These are phyloP conservation scores for Laburnicola sp. DNA, from an alignment of 2,329 filamentous ascomycete species.

Conservation along the genomic window DNA sequence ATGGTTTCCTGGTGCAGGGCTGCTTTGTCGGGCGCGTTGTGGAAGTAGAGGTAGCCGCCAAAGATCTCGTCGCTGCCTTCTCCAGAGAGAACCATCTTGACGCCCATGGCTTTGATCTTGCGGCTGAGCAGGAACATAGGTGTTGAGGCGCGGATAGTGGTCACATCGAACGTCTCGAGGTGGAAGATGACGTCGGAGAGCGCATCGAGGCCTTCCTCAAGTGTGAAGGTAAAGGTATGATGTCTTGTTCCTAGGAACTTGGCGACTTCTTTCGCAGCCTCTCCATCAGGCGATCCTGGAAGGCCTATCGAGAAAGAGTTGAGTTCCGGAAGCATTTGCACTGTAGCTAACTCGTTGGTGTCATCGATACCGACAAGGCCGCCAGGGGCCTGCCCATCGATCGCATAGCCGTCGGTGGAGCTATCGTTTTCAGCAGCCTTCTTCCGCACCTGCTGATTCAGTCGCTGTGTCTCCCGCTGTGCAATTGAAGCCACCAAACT, in stretches of 20 bases:
- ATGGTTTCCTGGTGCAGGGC: conserved; percentile 97
- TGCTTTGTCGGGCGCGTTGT: conserved; percentile 84
- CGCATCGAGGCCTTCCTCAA: conserved; percentile 95
- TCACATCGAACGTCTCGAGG: conserved; percentile 96
- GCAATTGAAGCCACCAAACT: conserved; percentile 94
- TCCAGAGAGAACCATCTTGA: conserved; percentile 98
- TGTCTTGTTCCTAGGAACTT: conserved; percentile 97
- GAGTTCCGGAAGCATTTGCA: conserved; percentile 89
- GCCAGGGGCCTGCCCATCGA: conserved; percentile 27
- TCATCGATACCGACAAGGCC: conserved; percentile 92
- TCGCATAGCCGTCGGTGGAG: conserved; percentile 47
- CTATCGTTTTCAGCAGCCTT: conserved; percentile 51
- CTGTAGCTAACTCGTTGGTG: conserved; percentile 82
- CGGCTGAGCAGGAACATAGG: conserved; percentile 97
- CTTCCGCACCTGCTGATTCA: conserved; percentile 65
- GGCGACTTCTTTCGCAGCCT: conserved; percentile 88
- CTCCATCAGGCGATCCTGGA: conserved; percentile 87
- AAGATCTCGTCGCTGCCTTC: conserved; percentile 99
- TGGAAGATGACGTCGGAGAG: conserved; percentile 98
- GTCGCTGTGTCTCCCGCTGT: conserved; percentile 82
- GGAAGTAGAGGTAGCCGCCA: conserved; percentile 98
- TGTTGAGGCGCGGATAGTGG: conserved; percentile 95
- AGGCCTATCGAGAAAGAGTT: conserved; percentile 99
- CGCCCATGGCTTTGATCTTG: conserved; percentile 99
- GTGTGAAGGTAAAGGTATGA: conserved; percentile 96